These are phyloP conservation scores for Apiospora marii DNA, from an alignment of 2,329 filamentous ascomycete genomes.

Conservation along the genomic window DNA sequence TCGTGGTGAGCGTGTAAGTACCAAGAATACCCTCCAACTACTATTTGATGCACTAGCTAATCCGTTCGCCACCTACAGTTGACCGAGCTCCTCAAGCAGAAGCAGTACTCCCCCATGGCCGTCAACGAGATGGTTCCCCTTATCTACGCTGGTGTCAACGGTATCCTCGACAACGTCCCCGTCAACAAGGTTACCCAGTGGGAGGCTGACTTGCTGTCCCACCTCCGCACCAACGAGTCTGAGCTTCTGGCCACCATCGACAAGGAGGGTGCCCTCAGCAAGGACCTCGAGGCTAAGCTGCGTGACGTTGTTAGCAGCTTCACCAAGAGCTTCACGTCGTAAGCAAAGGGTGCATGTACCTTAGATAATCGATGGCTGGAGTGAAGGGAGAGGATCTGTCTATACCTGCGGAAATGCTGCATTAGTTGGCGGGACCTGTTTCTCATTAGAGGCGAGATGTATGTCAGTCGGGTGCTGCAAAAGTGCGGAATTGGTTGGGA, in stretches of 20 bases:
- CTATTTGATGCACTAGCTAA: background rate
- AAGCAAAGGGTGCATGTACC: slow-evolving; percentile 44
- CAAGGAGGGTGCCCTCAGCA: slow-evolving; percentile 95
- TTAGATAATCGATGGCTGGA: slow-evolving; percentile 42
- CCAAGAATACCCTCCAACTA: background rate
- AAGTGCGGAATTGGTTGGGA: slow-evolving; percentile 55
- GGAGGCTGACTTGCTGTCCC: slow-evolving; percentile 92
- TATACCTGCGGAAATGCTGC: slow-evolving; percentile 49
- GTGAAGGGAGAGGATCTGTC: slow-evolving; percentile 51
- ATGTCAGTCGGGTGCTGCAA: slow-evolving; percentile 53
- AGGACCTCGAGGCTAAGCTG: slow-evolving; percentile 86
- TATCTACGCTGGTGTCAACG: slow-evolving; percentile 99
- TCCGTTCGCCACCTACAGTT: slow-evolving; percentile 55
- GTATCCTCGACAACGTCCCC: slow-evolving; percentile 86
- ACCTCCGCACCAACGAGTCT: slow-evolving; percentile 89
- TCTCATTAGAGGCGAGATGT: slow-evolving; percentile 56
- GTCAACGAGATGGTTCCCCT: slow-evolving; percentile 99
- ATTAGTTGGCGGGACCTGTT: slow-evolving; percentile 49
- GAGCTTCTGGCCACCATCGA: slow-evolving; percentile 87
- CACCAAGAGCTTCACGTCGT: slow-evolving; percentile 88
- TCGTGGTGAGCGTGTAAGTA: slow-evolving; percentile 95
- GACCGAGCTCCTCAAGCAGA: slow-evolving; percentile 99
- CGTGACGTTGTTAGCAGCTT: slow-evolving; percentile 80
- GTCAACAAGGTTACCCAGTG: slow-evolving; percentile 91
- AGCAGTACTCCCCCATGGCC: slow-evolving; percentile 98